Percentiles rank a stretch among this genome's conserved stretches.
Evolutionary conservation across 495 filamentous ascomycete genomes (phyloP).

Genomic region (Friedmanniomyces endolithicus): DNA sequence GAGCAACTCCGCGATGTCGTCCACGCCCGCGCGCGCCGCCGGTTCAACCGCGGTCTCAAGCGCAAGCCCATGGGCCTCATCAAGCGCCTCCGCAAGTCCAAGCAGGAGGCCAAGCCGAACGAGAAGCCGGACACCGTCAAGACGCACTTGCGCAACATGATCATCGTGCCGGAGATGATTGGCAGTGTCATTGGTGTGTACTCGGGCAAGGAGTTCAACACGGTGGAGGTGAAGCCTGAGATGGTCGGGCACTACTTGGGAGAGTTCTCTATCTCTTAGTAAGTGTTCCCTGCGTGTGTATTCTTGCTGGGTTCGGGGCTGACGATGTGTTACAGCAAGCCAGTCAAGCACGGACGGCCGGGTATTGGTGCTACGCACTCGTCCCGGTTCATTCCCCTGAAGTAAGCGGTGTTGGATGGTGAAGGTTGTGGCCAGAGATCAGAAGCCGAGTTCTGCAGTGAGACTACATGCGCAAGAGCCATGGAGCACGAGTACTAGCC

Average conservation of each 20-base stretch:
- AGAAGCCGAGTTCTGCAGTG: too few species aligned
- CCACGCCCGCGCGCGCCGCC: conserved; percentile 92
- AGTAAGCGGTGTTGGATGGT: conserved; percentile 48
- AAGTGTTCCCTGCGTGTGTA: conserved; percentile 35
- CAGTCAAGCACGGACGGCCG: conserved; percentile 99
- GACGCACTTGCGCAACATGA: conserved; percentile 99
- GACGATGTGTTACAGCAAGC: conserved; percentile 51
- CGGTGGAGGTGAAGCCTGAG: conserved; percentile 99
- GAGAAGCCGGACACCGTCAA: conserved; percentile 99
- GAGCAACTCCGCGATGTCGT: conserved; percentile 98
- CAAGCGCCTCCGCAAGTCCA: conserved; percentile 99
- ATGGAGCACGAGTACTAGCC: too few species aligned
- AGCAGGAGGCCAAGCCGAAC: conserved; percentile 99
- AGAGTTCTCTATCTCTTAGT: conserved; percentile 99
- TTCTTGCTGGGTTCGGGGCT: background rate
- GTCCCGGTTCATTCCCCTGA: conserved; percentile 99
- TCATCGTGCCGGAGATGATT: conserved; percentile 99
- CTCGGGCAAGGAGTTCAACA: conserved; percentile 99
- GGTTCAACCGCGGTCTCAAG: conserved; percentile 99
- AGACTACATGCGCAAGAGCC: too few species aligned
- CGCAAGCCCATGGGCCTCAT: conserved; percentile 99
- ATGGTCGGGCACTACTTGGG: conserved; percentile 99
- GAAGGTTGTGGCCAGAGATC: background rate
- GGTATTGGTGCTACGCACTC: conserved; percentile 99
- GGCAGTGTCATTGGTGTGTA: conserved; percentile 96